Conservation (phyloP, 345 rosid genomes). For the Populus alba region DNA sequence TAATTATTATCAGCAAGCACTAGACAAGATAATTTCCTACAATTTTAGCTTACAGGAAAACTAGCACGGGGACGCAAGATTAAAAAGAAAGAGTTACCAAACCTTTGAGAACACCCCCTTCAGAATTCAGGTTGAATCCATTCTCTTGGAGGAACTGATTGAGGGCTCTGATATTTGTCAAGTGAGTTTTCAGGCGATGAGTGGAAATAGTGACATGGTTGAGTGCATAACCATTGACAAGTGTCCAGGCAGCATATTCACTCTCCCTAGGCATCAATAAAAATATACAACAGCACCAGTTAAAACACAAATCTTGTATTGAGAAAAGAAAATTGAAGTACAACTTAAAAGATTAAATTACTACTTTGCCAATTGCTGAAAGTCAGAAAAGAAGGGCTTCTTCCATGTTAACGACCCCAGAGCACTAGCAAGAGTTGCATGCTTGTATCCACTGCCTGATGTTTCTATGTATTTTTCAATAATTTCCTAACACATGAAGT, state of each 20-base stretch:
- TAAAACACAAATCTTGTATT: too few species aligned
- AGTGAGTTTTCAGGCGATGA: conserved; percentile 64
- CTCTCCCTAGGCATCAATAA: conserved; percentile 56
- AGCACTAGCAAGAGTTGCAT: conserved; percentile 79
- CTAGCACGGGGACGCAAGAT: not conserved
- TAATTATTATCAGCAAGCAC: too few species aligned
- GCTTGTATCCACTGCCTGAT: conserved; percentile 57
- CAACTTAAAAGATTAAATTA: not conserved
- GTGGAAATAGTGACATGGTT: conserved; percentile 84
- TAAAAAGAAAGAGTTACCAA: not conserved
- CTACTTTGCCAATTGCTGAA: conserved; percentile 78
- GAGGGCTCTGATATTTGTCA: conserved; percentile 53
- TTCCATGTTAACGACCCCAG: conserved; percentile 80
- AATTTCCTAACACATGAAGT: conserved; percentile 55
- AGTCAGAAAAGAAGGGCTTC: conserved; percentile 68
- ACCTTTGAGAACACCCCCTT: conserved; percentile 91
- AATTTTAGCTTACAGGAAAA: too few species aligned
- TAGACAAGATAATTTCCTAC: too few species aligned
- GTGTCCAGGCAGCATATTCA: conserved; percentile 93
- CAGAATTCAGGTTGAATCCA: conserved; percentile 71
- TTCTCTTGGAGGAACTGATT: conserved; percentile 56
- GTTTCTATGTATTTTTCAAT: conserved; percentile 53
- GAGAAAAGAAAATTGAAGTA: not conserved
- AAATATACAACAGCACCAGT: not conserved
- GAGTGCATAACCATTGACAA: conserved; percentile 80